Conservation (phyloP, 352 stramenopile genomes). For the Halophytophthora batemanensis region DNA sequence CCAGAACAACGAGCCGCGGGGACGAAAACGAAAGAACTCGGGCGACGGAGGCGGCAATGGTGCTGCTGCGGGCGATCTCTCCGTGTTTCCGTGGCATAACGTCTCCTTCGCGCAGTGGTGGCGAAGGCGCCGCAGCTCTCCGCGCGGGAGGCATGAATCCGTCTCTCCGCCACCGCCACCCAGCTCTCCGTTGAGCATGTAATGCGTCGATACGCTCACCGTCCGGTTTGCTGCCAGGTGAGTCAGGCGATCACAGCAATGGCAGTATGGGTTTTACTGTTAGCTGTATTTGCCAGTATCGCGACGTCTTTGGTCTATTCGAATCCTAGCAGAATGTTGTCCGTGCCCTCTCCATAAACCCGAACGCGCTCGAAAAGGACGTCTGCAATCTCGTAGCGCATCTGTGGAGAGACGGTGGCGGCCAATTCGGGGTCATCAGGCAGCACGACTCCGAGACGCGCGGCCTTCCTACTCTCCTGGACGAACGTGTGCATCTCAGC, state of each 20-base stretch:
- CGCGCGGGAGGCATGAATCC: slow-evolving; percentile 15
- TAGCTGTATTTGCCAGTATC: neutral
- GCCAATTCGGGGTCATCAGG: slow-evolving; percentile 18
- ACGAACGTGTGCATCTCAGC: slow-evolving; percentile 58
- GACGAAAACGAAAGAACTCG: slow-evolving; percentile 27
- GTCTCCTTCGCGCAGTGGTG: slow-evolving; percentile 83
- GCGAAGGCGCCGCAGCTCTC: slow-evolving; percentile 39
- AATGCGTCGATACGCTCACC: too few species aligned
- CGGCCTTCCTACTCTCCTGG: slow-evolving; percentile 40
- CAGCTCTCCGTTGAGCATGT: slow-evolving; percentile 10
- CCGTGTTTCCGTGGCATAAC: slow-evolving; percentile 66
- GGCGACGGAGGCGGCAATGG: slow-evolving; percentile 16
- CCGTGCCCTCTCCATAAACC: slow-evolving; percentile 48
- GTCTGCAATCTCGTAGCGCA: slow-evolving; percentile 43
- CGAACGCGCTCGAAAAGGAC: slow-evolving; percentile 61
- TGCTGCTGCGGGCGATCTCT: slow-evolving; percentile 27
- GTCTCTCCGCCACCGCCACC: slow-evolving; percentile 7
- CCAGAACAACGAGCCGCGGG: slow-evolving; percentile 25
- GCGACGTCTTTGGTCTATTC: slow-evolving; percentile 29
- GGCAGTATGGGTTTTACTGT: slow-evolving; percentile 1
- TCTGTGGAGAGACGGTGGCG: slow-evolving; percentile 10
- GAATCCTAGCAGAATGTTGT: slow-evolving; percentile 60
- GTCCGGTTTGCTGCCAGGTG: too few species aligned
- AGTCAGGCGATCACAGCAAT: slow-evolving; percentile 10
- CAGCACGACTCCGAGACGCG: slow-evolving; percentile 17